Evolutionary conservation across 495 filamentous ascomycete genomes (phyloP).

Genomic region (Penicillium salamii): DNA sequence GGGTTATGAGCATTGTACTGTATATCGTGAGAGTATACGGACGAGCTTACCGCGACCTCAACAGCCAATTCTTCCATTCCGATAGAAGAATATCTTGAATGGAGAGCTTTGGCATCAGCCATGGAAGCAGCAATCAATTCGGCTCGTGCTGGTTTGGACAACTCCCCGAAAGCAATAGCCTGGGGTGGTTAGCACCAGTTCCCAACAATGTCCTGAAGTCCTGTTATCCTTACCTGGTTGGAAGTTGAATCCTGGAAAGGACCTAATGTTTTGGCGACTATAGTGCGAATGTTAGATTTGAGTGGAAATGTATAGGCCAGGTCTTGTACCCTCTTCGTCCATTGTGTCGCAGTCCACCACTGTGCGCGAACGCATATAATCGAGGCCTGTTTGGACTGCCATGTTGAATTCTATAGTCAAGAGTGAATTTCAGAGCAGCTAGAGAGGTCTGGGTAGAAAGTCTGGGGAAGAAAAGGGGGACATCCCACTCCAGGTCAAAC

Average conservation of each 20-base stretch:
- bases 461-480: not conserved
- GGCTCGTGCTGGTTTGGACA: slow-evolving; percentile 48
- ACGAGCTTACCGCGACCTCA: slow-evolving; percentile 53
- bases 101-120: slow-evolving; percentile 32
- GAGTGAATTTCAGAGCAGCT: not conserved
- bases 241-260: slow-evolving; percentile 67
- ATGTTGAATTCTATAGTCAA: slow-evolving; percentile 5
- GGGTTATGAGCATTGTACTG: too few relatives aligned
- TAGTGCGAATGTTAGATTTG: not conserved
- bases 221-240: slow-evolving; percentile 48
- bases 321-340: slow-evolving; percentile 47
- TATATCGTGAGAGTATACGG: too few relatives aligned
- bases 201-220: not conserved
- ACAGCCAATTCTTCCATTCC: slow-evolving; percentile 50
- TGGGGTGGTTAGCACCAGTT: not conserved
- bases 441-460: not conserved
- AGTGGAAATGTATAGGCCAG: not conserved
- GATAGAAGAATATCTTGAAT: slow-evolving; percentile 35
- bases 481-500: not conserved
- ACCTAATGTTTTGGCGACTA: slow-evolving; percentile 54
- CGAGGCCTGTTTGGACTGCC: slow-evolving; percentile 24
- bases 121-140: slow-evolving; percentile 46
- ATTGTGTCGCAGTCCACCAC: slow-evolving; percentile 61
- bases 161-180: slow-evolving; percentile 60
- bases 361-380: slow-evolving; percentile 45